Percentiles rank a stretch among this genome's conserved stretches.
Evolutionary conservation across 345 rosid species (phyloP).

Genomic region (Sonneratia caseolaris): DNA sequence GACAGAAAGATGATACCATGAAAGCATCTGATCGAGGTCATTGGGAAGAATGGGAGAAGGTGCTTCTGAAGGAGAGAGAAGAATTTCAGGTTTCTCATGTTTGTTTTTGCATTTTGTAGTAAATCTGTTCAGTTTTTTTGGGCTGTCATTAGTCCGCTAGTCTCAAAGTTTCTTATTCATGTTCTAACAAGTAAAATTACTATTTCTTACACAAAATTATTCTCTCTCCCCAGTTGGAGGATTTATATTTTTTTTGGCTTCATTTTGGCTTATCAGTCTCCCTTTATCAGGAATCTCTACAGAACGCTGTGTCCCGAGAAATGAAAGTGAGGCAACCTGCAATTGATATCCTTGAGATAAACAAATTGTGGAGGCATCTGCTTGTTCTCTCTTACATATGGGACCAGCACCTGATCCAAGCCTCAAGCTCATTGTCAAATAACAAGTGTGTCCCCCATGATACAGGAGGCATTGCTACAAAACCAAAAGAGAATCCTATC

Average conservation of each 20-base stretch:
- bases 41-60: constrained; percentile 47
- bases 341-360: constrained; percentile 76
- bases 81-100: constrained; percentile 57
- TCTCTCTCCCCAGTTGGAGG: not conserved
- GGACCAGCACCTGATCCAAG: constrained; percentile 69
- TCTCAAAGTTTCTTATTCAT: not conserved
- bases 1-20: constrained; percentile 20
- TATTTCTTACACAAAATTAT: not conserved
- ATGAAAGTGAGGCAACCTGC: constrained; percentile 43
- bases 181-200: not conserved
- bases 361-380: constrained; percentile 65
- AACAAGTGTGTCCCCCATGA: constrained; percentile 31
- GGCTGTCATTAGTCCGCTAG: not conserved
- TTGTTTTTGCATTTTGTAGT: not conserved
- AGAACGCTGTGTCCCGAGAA: constrained; percentile 30
- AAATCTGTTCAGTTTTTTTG: not conserved
- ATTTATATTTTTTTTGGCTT: not conserved
- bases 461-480: constrained; percentile 22
- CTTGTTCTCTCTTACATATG: constrained; percentile 68
- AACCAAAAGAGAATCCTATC: constrained; percentile 27
- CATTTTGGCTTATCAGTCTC: constrained; percentile 11
- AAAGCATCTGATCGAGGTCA: constrained; percentile 26
- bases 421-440: constrained; percentile 26
- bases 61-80: constrained; percentile 53
- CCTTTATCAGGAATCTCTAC: constrained; percentile 50